These are phyloP conservation scores for Gypsophila paniculata DNA, from an alignment of 179 eudicot species.

Conservation along the genomic window DNA sequence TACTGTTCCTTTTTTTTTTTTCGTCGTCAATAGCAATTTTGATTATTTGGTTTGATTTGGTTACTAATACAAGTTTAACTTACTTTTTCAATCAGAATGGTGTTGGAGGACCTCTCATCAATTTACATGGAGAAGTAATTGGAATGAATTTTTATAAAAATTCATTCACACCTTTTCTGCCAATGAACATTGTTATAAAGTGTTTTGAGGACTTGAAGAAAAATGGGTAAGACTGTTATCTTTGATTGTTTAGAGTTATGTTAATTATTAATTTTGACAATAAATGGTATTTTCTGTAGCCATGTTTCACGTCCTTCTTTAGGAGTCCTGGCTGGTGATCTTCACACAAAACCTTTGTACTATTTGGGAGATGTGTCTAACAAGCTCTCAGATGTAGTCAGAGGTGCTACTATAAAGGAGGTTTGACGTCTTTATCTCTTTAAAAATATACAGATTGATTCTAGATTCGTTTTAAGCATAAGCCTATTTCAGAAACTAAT, in stretches of 20 bases:
- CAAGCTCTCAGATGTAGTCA: constrained; percentile 11
- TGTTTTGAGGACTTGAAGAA: constrained; percentile 14
- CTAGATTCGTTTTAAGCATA: not conserved
- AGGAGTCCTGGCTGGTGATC: constrained; percentile 15
- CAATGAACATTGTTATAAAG: constrained; percentile 13
- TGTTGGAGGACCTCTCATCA: constrained; percentile 21
- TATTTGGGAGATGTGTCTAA: not conserved
- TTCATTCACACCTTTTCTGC: constrained; percentile 14
- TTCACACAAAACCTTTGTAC: not conserved
- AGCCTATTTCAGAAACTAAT: too few relatives aligned
- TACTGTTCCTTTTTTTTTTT: not conserved
- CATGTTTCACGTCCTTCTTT: constrained; percentile 12
- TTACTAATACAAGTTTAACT: not conserved
- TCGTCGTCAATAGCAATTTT: too few relatives aligned
- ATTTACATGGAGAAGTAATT: constrained; percentile 17
- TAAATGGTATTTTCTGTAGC: not conserved
- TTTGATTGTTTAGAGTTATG: not conserved
- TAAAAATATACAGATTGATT: not conserved
- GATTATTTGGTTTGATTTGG: not conserved
- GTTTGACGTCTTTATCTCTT: constrained; percentile 10
- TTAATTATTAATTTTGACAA: not conserved
- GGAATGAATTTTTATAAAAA: constrained; percentile 19
- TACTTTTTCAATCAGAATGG: constrained; percentile 5
- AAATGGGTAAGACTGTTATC: not conserved
- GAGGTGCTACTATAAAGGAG: constrained; percentile 13